Percentiles rank a stretch among this genome's conserved stretches.
These are phyloP conservation scores for Fusarium subglutinans DNA, from an alignment of 2,329 filamentous ascomycete species.

Conservation along the genomic window DNA sequence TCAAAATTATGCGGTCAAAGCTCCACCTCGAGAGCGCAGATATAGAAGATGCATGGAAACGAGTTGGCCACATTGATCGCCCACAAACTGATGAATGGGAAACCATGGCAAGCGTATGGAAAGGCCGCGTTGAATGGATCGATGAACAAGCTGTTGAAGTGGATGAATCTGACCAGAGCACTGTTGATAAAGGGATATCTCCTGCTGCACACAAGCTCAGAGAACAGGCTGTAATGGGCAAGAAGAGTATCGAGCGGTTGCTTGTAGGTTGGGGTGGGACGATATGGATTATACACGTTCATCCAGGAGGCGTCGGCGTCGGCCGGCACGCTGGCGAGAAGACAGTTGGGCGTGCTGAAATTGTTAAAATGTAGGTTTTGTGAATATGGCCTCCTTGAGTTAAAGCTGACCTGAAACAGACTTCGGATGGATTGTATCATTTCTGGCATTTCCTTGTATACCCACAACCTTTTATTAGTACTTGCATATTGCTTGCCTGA, in stretches of 20 bases:
- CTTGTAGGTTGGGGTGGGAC: constrained; percentile 96
- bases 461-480: constrained; percentile 86
- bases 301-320: constrained; percentile 73
- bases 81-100: constrained; percentile 91
- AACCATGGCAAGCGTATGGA: constrained; percentile 97
- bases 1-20: constrained; percentile 96
- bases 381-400: constrained; percentile 62
- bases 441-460: constrained; percentile 96
- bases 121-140: constrained; percentile 91
- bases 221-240: constrained; percentile 59
- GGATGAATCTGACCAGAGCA: constrained; percentile 65
- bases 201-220: constrained; percentile 59
- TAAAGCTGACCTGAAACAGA: constrained; percentile 61
- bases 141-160: constrained; percentile 82
- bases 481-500: constrained; percentile 88
- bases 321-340: constrained; percentile 75
- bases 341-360: constrained; percentile 83
- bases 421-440: constrained; percentile 97
- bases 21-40: constrained; percentile 80
- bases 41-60: constrained; percentile 88
- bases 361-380: constrained; percentile 85
- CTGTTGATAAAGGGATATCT: constrained; percentile 50
- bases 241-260: constrained; percentile 74
- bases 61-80: constrained; percentile 90
- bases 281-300: constrained; percentile 94